Evolutionary conservation across 2,329 filamentous ascomycete species (phyloP).

Genomic region (Nemania bipapillata): DNA sequence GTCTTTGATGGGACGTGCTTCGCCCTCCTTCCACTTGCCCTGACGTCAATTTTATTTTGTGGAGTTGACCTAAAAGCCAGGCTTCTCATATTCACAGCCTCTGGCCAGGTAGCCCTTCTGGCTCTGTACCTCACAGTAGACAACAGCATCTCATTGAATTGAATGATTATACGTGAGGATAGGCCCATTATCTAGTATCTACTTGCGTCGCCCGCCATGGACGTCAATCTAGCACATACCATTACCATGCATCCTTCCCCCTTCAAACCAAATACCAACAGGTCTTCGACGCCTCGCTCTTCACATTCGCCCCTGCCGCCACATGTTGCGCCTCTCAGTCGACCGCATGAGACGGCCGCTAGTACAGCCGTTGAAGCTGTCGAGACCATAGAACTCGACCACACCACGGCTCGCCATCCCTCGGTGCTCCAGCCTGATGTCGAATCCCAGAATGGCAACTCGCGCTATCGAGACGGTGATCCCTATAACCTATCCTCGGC

Average conservation of each 20-base stretch:
- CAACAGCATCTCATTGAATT: neutral
- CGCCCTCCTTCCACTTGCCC: too few relatives aligned
- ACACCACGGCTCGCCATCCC: slow-evolving; percentile 58
- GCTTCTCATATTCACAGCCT: neutral
- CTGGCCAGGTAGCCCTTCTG: neutral
- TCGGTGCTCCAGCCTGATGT: slow-evolving; percentile 56
- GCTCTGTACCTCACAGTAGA: neutral
- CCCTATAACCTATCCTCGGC: slow-evolving; percentile 81
- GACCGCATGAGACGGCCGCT: slow-evolving; percentile 50
- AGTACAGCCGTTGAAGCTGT: slow-evolving; percentile 61
- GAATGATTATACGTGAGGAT: neutral
- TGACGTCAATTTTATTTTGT: slow-evolving; percentile 1
- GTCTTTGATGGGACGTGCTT: neutral
- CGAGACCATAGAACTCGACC: slow-evolving; percentile 48
- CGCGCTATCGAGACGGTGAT: slow-evolving; percentile 71
- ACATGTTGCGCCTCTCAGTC: slow-evolving; percentile 26
- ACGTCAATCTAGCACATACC: slow-evolving; percentile 55
- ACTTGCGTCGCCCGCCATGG: slow-evolving; percentile 51
- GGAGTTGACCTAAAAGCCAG: neutral
- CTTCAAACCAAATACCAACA: slow-evolving; percentile 47
- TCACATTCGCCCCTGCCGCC: slow-evolving; percentile 37
- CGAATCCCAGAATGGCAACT: slow-evolving; percentile 53
- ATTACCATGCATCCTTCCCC: slow-evolving; percentile 59
- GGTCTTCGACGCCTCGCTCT: slow-evolving; percentile 37
- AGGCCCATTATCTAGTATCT: neutral